Evolutionary conservation across 345 rosid genomes (phyloP).

Genomic region (Chamaenerion angustifolium): DNA sequence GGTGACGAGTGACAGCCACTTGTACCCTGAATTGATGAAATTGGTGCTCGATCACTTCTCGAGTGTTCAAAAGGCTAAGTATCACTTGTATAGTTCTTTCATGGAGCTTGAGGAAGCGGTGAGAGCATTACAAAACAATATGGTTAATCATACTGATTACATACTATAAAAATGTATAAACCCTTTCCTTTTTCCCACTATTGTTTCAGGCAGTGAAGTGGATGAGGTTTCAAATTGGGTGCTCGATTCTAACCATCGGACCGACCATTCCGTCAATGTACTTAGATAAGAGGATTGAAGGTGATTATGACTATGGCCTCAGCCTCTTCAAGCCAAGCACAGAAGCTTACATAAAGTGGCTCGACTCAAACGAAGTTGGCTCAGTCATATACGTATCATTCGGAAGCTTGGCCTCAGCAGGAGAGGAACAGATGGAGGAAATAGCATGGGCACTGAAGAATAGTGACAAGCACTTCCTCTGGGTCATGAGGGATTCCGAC

Average conservation of each 20-base stretch:
- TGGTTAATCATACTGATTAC: too few species aligned
- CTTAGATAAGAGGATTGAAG: constrained; percentile 13
- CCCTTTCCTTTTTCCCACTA: too few species aligned
- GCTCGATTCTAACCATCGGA: constrained; percentile 10
- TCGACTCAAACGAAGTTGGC: constrained; percentile 6
- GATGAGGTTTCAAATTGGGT: constrained; percentile 11
- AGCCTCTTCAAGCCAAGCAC: constrained; percentile 12
- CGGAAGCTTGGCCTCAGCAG: constrained; percentile 16
- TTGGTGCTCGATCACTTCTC: constrained; percentile 15
- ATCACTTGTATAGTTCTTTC: constrained; percentile 15
- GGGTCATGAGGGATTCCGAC: constrained; percentile 9
- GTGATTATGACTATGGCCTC: constrained; percentile 14
- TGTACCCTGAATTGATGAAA: constrained; percentile 12
- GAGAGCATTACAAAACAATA: not conserved
- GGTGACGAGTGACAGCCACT: constrained; percentile 1
- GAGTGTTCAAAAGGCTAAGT: constrained; percentile 15
- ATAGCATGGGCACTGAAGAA: constrained; percentile 10
- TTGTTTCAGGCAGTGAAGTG: constrained; percentile 5
- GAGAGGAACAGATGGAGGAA: constrained; percentile 12
- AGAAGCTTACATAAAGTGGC: constrained; percentile 9
- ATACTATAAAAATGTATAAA: too few species aligned
- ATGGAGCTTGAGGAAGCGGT: constrained; percentile 22
- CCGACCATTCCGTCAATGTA: constrained; percentile 20
- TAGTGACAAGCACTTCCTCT: constrained; percentile 11
- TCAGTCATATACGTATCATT: constrained; percentile 21